These are phyloP conservation scores for Oryza rufipogon DNA, from an alignment of 176 grass and related monocot genomes.

Conservation along the genomic window DNA sequence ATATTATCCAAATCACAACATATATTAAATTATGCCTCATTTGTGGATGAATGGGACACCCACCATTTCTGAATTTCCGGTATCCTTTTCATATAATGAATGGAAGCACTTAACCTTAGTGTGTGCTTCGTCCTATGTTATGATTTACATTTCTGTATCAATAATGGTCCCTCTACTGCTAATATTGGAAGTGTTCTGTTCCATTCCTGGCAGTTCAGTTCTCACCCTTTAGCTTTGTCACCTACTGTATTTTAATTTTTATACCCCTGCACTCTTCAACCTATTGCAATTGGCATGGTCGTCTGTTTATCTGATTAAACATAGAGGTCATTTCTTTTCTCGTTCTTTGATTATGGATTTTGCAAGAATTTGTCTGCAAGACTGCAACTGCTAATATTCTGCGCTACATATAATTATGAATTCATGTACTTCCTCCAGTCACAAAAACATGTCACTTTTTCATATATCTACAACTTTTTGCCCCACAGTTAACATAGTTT, in stretches of 20 bases:
- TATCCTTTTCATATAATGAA: slow-evolving; percentile 12
- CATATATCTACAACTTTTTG: neutral
- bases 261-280: slow-evolving; percentile 4
- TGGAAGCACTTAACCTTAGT: neutral
- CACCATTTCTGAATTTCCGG: slow-evolving; percentile 28
- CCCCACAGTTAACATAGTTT: neutral
- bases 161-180: neutral
- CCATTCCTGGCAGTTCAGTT: slow-evolving; percentile 14
- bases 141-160: neutral
- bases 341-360: slow-evolving; percentile 13
- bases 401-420: slow-evolving; percentile 3
- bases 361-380: slow-evolving; percentile 11
- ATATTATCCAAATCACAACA: neutral
- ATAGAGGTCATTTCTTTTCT: neutral
- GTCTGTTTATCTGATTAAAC: slow-evolving; percentile 7
- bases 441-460: neutral
- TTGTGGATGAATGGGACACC: slow-evolving; percentile 3
- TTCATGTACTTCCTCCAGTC: neutral
- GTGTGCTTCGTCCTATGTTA: neutral
- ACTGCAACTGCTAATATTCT: slow-evolving; percentile 12
- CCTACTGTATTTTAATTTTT: slow-evolving; percentile 25
- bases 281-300: neutral
- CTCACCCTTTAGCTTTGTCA: neutral
- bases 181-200: neutral
- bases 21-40: neutral